Base-by-base conservation (phyloP, 1,284 basidiomycete genomes). In the Vanrija sp. region DNA sequence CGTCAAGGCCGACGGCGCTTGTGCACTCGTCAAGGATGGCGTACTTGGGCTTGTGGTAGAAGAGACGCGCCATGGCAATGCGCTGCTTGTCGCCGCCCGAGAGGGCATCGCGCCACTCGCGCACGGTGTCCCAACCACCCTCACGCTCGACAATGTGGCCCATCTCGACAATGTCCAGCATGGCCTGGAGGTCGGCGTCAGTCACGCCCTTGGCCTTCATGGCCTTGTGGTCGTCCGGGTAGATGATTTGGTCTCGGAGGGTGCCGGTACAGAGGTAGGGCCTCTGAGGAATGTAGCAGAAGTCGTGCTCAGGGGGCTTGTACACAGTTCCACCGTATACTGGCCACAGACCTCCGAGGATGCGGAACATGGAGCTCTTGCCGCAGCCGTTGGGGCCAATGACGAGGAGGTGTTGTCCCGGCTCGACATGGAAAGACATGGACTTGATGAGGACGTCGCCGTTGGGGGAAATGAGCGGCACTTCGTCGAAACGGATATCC, bases 21-120 rank as follows among this genome's bases (percentile, higher is more conserved):
- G 95, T 98, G 61, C 93, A 95, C 74, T 98, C 95, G 70, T 98
- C 95, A 43, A 98, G 81, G 52, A 98, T 93, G 5, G 94, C 95
- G 66, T 95, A 98, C 89, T 92, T 93, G 18, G 95, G 95, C 62
- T 83, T 82, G 74, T 98, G 95, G 77, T 98, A 98, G 77, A 97
- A 98, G 63, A 98, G 75, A 59, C 95, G 81, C 6, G 93, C 94
- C 92, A 96, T 98, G 0, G 95, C 95, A 60, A 98, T 89, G 74
- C 95, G 67, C 71, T 83, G 81, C 69, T 83, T 82, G 67, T 83
- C 82, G 7, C 80, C 81, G 3, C 73, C 94, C 64, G 88, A 91
- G 34, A 98, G 78, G 1, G 90, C 85, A 73, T 96, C 93, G 58
- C 91, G 82, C 95, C 95, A 98, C 68, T 98, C 95, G 52, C 87